Percentiles rank a stretch among this genome's conserved stretches.
These are phyloP conservation scores for Cucurbita ficifolia DNA, from an alignment of 306 rosid genomes.

Conservation along the genomic window DNA sequence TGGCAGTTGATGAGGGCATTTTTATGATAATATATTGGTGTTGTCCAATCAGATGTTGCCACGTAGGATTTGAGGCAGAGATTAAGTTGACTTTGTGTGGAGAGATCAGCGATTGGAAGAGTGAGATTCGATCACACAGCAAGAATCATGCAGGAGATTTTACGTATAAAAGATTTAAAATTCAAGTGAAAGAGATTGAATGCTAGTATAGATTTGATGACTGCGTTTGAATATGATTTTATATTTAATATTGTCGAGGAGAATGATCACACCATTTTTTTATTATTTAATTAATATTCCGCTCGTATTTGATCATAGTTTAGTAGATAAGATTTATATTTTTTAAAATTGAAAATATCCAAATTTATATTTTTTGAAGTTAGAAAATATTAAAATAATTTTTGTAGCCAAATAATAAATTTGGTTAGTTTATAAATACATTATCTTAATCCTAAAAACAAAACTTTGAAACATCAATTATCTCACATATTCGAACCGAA, in stretches of 20 bases:
- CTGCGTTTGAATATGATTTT: neutral
- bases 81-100: neutral
- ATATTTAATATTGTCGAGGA: neutral
- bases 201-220: neutral
- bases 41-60: neutral
- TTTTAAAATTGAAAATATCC: too few relatives aligned
- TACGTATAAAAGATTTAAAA: too few relatives aligned
- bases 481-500: too few relatives aligned
- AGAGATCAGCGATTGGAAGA: slow-evolving; percentile 3
- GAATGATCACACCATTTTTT: neutral
- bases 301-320: too few relatives aligned
- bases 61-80: neutral
- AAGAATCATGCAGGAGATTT: slow-evolving; percentile 15
- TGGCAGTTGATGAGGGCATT: neutral
- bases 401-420: too few relatives aligned
- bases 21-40: neutral
- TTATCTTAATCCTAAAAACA: too few relatives aligned
- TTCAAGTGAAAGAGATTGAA: neutral
- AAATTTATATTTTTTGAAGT: too few relatives aligned
- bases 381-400: too few relatives aligned
- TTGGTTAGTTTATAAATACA: too few relatives aligned
- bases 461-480: too few relatives aligned
- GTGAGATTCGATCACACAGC: neutral
- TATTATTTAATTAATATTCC: too few relatives aligned
- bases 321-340: too few relatives aligned